A percentile compares a stretch with the other conserved stretches of the same genome.
These are phyloP conservation scores for Tylopilus rubrobrunneus DNA, from an alignment of 768 basidiomycete species.

Conservation along the genomic window DNA sequence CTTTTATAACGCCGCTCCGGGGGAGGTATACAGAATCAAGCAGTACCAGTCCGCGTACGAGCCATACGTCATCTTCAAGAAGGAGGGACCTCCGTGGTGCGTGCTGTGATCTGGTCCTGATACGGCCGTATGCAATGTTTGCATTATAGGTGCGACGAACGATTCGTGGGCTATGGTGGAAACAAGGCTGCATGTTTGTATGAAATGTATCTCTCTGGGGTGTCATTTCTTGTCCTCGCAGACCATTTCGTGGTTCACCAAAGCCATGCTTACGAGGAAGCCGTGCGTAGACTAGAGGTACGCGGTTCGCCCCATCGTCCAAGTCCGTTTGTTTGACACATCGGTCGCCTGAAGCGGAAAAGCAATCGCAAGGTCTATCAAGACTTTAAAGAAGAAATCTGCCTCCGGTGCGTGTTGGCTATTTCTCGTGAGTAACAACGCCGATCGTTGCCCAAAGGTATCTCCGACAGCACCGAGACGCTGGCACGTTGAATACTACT, in stretches of 20 bases:
- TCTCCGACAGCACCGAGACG: constrained; percentile 53
- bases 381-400: constrained; percentile 76
- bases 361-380: constrained; percentile 73
- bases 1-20: constrained; percentile 58
- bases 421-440: neutral
- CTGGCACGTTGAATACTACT: constrained; percentile 46
- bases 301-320: neutral
- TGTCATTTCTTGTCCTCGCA: constrained; percentile 77
- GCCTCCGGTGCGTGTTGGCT: constrained; percentile 46
- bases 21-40: constrained; percentile 72
- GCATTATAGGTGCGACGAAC: constrained; percentile 76
- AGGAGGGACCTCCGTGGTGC: constrained; percentile 72
- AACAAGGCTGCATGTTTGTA: constrained; percentile 93
- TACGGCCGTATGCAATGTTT: neutral
- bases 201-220: constrained; percentile 85
- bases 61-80: constrained; percentile 53
- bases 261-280: constrained; percentile 78
- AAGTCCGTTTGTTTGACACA: neutral
- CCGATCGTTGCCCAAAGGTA: constrained; percentile 41
- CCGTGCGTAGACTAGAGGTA: constrained; percentile 68
- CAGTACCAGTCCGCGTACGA: constrained; percentile 5
- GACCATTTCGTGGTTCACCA: constrained; percentile 91
- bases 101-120: constrained; percentile 9
- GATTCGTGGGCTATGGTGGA: constrained; percentile 86
- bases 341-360: constrained; percentile 47